Evolutionary conservation across 2,329 filamentous ascomycete species (phyloP).

Genomic region (Trichophyton benhamiae): DNA sequence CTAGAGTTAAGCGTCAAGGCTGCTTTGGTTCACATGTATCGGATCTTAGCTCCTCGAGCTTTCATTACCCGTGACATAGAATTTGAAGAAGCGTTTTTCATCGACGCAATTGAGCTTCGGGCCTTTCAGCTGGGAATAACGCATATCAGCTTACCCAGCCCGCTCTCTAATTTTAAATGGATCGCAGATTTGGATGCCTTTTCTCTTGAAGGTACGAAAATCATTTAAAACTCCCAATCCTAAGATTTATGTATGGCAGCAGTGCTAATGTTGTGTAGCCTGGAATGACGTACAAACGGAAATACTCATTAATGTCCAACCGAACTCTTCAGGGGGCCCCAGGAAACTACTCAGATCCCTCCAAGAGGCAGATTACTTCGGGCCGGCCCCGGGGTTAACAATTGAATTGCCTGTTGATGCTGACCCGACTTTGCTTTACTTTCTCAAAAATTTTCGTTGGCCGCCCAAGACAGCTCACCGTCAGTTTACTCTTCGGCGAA

Average conservation of each 20-base stretch:
- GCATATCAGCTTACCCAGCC: constrained; percentile 61
- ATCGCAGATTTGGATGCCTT: constrained; percentile 62
- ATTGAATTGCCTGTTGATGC: constrained; percentile 67
- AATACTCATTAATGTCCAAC: constrained; percentile 66
- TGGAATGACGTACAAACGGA: constrained; percentile 74
- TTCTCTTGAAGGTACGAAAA: constrained; percentile 49
- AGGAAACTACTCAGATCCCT: constrained; percentile 68
- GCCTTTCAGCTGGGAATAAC: constrained; percentile 43
- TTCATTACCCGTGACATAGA: constrained; percentile 57
- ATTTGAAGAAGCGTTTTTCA: constrained; percentile 58
- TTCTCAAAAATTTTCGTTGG: constrained; percentile 55
- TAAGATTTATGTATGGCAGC: background rate
- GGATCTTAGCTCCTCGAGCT: constrained; percentile 64
- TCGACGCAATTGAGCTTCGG: constrained; percentile 46
- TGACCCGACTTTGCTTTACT: constrained; percentile 52
- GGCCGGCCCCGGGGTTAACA: constrained; percentile 60
- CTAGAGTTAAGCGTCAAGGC: constrained; percentile 53
- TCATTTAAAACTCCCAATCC: background rate
- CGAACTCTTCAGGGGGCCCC: constrained; percentile 59
- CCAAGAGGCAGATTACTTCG: constrained; percentile 60
- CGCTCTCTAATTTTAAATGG: constrained; percentile 56
- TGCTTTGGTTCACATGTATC: constrained; percentile 58
- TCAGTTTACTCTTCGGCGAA: constrained; percentile 58
- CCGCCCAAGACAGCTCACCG: constrained; percentile 41
- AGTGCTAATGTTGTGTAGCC: constrained; percentile 32